phyloP scores from a whole-genome alignment of 2,329 filamentous ascomycete species.

The Whalleya microplaca region DNA sequence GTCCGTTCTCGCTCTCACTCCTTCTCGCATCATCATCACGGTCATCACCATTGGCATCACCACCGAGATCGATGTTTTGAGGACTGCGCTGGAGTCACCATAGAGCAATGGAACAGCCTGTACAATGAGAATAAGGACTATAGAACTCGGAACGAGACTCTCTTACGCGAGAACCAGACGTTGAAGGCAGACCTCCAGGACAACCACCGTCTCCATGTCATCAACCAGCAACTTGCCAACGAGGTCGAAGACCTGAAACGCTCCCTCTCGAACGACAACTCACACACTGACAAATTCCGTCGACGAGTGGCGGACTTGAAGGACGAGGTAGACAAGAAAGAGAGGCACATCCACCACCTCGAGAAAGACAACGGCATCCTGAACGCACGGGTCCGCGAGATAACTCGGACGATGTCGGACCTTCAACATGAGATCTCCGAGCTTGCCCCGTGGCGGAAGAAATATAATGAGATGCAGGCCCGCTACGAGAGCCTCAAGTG shows the following conservation, averaged over 20 bases:
- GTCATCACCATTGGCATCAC: slow-evolving; percentile 21
- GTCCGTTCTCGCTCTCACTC: slow-evolving; percentile 30
- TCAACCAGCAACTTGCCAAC: slow-evolving; percentile 20
- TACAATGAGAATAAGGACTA: slow-evolving; percentile 24
- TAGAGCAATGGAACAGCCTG: slow-evolving; percentile 31
- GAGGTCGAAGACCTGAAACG: slow-evolving; percentile 20
- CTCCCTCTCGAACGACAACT: slow-evolving; percentile 16
- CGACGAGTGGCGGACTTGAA: slow-evolving; percentile 23
- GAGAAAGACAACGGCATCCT: slow-evolving; percentile 20
- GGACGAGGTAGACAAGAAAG: slow-evolving; percentile 23
- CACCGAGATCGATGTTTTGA: slow-evolving; percentile 27
- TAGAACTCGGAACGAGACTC: slow-evolving; percentile 12
- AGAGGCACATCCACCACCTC: slow-evolving; percentile 15
- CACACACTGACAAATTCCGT: slow-evolving; percentile 20
- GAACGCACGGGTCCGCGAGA: slow-evolving; percentile 19
- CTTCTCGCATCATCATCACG: slow-evolving; percentile 27
- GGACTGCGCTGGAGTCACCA: slow-evolving; percentile 31
- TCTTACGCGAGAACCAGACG: slow-evolving; percentile 27
- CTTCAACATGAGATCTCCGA: neutral
- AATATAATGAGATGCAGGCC: slow-evolving; percentile 4
- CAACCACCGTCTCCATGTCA: slow-evolving; percentile 16
- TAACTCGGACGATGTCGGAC: slow-evolving; percentile 21
- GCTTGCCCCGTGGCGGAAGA: slow-evolving; percentile 5
- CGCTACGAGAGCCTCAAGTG: slow-evolving; percentile 13
- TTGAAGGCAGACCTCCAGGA: slow-evolving; percentile 29